Evolutionary conservation across 805 yeast genomes (phyloP).

Genomic region (Myxozyma vanderwaltii): DNA sequence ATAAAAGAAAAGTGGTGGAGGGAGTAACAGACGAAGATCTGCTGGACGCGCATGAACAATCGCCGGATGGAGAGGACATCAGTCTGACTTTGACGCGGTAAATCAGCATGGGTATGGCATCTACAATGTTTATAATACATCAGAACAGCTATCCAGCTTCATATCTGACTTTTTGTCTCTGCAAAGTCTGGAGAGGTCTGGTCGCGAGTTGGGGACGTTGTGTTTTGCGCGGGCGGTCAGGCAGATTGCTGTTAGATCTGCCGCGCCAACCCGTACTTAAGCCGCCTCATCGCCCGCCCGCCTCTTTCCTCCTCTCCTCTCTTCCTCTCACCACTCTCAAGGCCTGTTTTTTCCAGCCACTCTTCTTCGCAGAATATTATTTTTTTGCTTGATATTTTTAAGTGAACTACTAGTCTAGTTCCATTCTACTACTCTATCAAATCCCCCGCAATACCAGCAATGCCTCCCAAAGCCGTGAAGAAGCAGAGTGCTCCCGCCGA

Average conservation of each 20-base stretch:
- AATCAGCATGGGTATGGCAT: background rate
- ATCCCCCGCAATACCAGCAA: conserved; percentile 5
- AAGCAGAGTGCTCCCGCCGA: conserved; percentile 37
- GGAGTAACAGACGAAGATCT: too few relatives aligned
- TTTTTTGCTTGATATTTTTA: too few relatives aligned
- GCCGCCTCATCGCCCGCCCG: conserved; percentile 17
- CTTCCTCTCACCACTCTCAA: background rate
- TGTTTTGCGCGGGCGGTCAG: background rate
- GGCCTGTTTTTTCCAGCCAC: background rate
- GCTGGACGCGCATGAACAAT: too few relatives aligned
- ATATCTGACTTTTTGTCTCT: too few relatives aligned
- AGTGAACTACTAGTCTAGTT: background rate
- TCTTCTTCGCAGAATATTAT: background rate
- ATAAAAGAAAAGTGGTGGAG: too few relatives aligned
- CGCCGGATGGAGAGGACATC: too few relatives aligned
- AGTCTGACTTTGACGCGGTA: too few relatives aligned
- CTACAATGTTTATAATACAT: background rate
- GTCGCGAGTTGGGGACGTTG: background rate
- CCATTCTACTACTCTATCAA: background rate
- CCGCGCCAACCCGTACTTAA: conserved; percentile 7
- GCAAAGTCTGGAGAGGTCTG: background rate
- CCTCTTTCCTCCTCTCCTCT: conserved; percentile 3
- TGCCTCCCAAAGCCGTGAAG: conserved; percentile 38
- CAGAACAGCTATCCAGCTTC: too few relatives aligned
- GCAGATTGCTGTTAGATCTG: background rate